Evolutionary conservation across 768 basidiomycete species (phyloP).

Genomic region (Porpolomopsis calyptriformis): DNA sequence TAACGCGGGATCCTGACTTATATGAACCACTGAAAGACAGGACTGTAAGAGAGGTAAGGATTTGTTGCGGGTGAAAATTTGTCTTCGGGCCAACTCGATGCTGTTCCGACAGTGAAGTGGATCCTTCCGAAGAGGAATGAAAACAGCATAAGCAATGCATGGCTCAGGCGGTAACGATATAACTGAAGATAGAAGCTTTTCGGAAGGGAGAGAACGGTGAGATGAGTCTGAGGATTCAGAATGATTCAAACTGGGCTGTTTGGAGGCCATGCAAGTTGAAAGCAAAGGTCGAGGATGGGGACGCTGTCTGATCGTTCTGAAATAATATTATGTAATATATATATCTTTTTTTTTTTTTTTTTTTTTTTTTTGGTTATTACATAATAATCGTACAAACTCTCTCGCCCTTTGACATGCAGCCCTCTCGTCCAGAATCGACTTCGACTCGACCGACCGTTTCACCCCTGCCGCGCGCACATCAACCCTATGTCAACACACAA

Average conservation of each 20-base stretch:
- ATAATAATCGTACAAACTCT: too few species aligned
- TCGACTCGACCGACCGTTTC: constrained; percentile 49
- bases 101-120: constrained; percentile 23
- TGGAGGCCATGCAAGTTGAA: constrained; percentile 2
- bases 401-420: constrained; percentile 33
- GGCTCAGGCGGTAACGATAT: constrained; percentile 35
- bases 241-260: not conserved
- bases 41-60: constrained; percentile 35
- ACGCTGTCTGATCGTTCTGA: too few species aligned
- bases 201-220: constrained; percentile 12
- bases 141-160: constrained; percentile 36
- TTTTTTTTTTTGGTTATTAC: not conserved
- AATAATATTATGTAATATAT: not conserved
- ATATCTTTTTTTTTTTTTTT: not conserved
- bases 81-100: constrained; percentile 48
- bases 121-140: constrained; percentile 22
- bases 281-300: too few species aligned
- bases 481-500: constrained; percentile 53
- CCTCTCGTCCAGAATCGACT: constrained; percentile 49
- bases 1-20: constrained; percentile 35
- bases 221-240: not conserved
- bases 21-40: constrained; percentile 40
- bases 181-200: constrained; percentile 35
- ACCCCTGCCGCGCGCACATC: constrained; percentile 36
- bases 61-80: constrained; percentile 30